phyloP scores from a whole-genome alignment of 257 asterid species.

The Solanum megistacrolobum region DNA sequence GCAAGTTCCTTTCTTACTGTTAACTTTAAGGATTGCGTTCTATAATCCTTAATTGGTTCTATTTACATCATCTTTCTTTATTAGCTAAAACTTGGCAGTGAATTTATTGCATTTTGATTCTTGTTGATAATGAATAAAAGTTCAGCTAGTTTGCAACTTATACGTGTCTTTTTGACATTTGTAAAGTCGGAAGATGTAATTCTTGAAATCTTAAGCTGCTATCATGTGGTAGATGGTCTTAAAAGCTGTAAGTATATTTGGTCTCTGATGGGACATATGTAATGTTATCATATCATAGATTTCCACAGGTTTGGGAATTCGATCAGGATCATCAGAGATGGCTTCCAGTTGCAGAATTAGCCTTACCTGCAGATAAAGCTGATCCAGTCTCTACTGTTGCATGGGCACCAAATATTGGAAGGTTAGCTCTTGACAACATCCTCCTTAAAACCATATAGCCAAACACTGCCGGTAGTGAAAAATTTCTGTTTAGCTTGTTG shows the following conservation, averaged over 20 bases:
- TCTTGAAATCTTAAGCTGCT: background rate
- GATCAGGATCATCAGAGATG: slow-evolving; percentile 95
- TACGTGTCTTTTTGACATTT: background rate
- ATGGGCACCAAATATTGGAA: slow-evolving; percentile 95
- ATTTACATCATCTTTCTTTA: background rate
- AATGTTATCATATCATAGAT: slow-evolving; percentile 7
- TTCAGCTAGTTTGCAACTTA: background rate
- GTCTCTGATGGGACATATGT: background rate
- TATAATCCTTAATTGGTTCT: background rate
- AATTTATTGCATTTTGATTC: background rate
- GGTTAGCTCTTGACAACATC: slow-evolving; percentile 11
- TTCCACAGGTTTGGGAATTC: slow-evolving; percentile 86
- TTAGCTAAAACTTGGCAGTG: background rate
- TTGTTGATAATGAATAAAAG: background rate
- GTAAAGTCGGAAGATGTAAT: background rate
- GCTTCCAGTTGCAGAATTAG: slow-evolving; percentile 99
- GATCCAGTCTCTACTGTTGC: slow-evolving; percentile 67
- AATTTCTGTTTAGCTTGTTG: background rate
- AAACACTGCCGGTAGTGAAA: background rate
- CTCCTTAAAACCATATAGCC: background rate
- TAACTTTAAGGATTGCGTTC: background rate
- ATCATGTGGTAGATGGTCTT: background rate
- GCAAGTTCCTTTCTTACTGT: background rate
- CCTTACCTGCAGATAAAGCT: slow-evolving; percentile 56
- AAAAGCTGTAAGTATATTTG: background rate